Evolutionary conservation across 768 basidiomycete genomes (phyloP).

Genomic region (Russula sp.): DNA sequence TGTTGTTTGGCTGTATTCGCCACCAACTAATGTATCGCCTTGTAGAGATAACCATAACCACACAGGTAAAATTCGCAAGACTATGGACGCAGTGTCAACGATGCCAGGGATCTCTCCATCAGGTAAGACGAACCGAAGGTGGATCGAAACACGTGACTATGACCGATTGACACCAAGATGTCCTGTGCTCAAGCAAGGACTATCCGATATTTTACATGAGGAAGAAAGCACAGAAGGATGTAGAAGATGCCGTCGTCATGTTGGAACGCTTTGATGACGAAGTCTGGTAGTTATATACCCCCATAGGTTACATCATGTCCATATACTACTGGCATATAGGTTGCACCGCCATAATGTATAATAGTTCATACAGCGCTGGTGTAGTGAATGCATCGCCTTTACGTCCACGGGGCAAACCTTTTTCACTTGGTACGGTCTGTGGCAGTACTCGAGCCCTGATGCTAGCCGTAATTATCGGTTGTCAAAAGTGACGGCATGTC

Average conservation of each 20-base stretch:
- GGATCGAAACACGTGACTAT: slow-evolving; percentile 19
- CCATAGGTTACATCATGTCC: neutral
- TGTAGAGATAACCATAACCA: slow-evolving; percentile 42
- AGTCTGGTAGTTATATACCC: slow-evolving; percentile 44
- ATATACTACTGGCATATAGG: too few species aligned
- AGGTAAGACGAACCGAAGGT: slow-evolving; percentile 39
- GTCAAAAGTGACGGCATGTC: neutral
- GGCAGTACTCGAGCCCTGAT: neutral
- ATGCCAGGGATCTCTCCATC: slow-evolving; percentile 97
- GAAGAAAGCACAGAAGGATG: slow-evolving; percentile 98
- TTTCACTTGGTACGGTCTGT: neutral
- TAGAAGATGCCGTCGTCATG: slow-evolving; percentile 72
- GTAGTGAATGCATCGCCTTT: neutral
- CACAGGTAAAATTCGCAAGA: slow-evolving; percentile 88
- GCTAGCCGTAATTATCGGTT: too few species aligned
- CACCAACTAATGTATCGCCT: neutral
- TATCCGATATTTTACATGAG: slow-evolving; percentile 99
- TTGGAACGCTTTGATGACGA: slow-evolving; percentile 83
- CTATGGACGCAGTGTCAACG: slow-evolving; percentile 99
- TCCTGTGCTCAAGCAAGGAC: slow-evolving; percentile 93
- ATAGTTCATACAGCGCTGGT: slow-evolving; percentile 19
- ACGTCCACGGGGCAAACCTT: neutral
- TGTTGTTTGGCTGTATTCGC: neutral
- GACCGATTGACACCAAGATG: slow-evolving; percentile 54
- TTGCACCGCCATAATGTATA: slow-evolving; percentile 16